These are phyloP conservation scores for Sclerotinia minor DNA, from an alignment of 2,329 filamentous ascomycete species.

Conservation along the genomic window DNA sequence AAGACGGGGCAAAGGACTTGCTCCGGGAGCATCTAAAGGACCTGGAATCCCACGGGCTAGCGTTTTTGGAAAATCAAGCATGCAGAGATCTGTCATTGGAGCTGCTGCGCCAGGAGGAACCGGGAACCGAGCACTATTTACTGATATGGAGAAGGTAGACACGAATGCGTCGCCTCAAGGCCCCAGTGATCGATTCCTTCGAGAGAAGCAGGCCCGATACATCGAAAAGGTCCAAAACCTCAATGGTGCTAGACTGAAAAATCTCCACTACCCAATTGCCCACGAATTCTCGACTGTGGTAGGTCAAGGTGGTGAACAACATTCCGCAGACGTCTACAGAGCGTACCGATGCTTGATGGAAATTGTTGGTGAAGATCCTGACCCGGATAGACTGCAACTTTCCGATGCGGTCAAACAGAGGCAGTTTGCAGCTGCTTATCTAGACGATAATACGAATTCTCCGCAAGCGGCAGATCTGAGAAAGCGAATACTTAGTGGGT, in stretches of 20 bases:
- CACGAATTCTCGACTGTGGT: conserved; percentile 76
- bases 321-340: conserved; percentile 73
- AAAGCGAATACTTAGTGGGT: conserved; percentile 77
- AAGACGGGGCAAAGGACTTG: conserved; percentile 50
- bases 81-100: conserved; percentile 86
- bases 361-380: conserved; percentile 72
- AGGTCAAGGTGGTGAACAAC: conserved; percentile 65
- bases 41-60: conserved; percentile 47
- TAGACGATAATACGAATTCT: conserved; percentile 71
- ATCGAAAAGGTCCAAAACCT: conserved; percentile 76
- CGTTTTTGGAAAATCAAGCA: conserved; percentile 66
- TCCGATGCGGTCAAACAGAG: conserved; percentile 71
- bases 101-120: conserved; percentile 67
- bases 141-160: conserved; percentile 63
- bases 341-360: conserved; percentile 79
- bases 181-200: conserved; percentile 71
- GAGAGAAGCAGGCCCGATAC: conserved; percentile 82
- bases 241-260: conserved; percentile 69
- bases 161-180: conserved; percentile 48
- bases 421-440: conserved; percentile 72
- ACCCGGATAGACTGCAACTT: conserved; percentile 58
- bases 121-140: conserved; percentile 62
- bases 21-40: conserved; percentile 40
- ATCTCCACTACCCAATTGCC: conserved; percentile 70
- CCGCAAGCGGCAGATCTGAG: conserved; percentile 65